Conservation (phyloP, 202 grass and related monocot genomes). For the Setaria italica region DNA sequence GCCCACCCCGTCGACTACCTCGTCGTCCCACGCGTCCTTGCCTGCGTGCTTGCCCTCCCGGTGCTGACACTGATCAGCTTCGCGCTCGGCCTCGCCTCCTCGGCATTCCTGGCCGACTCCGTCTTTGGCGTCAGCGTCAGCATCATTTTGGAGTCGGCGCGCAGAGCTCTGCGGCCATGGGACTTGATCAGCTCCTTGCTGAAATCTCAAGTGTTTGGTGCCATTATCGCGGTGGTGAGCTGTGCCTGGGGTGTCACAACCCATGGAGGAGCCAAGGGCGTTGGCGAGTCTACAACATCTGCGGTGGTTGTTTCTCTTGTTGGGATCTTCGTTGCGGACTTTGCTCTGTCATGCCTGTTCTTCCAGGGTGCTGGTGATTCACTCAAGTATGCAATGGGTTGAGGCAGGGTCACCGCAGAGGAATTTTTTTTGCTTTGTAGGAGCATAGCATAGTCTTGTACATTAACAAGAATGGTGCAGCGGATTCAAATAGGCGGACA, state of each 20-base stretch:
- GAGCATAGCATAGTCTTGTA: constrained; percentile 45
- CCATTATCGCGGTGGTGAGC: constrained; percentile 86
- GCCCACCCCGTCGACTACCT: constrained; percentile 89
- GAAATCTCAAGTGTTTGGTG: constrained; percentile 91
- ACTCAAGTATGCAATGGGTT: constrained; percentile 82
- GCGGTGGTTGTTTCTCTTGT: constrained; percentile 92
- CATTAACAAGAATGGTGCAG: constrained; percentile 39
- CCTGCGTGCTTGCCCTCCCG: constrained; percentile 82
- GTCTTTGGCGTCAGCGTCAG: constrained; percentile 90
- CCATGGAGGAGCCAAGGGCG: constrained; percentile 87
- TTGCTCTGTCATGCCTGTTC: constrained; percentile 66
- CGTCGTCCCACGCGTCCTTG: constrained; percentile 79
- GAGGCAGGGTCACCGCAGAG: background rate
- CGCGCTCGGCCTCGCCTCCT: constrained; percentile 77
- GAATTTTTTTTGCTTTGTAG: background rate
- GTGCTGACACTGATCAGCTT: constrained; percentile 88
- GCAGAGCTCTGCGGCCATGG: constrained; percentile 82
- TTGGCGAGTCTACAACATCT: constrained; percentile 91
- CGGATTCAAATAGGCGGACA: constrained; percentile 20
- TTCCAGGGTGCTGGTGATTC: constrained; percentile 88
- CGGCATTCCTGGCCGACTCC: constrained; percentile 82
- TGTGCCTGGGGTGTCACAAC: constrained; percentile 95
- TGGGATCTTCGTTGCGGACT: constrained; percentile 82
- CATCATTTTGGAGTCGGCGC: constrained; percentile 95
- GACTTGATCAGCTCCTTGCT: constrained; percentile 89